Evolutionary conservation across 805 yeast species (phyloP).

Genomic region (Ogataea degrootiae): DNA sequence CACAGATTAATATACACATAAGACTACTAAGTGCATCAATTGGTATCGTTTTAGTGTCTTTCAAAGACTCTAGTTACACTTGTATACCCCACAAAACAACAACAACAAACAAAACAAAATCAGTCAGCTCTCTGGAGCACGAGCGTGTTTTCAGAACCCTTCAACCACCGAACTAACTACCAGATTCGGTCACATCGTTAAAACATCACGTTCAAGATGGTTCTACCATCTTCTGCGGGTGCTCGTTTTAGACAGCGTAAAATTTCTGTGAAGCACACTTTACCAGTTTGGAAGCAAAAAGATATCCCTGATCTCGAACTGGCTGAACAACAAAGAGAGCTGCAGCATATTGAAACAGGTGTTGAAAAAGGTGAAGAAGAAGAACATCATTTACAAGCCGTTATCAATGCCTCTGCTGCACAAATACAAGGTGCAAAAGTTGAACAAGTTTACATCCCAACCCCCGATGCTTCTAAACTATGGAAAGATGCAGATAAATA

Average conservation of each 20-base stretch:
- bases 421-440: slow-evolving; percentile 51
- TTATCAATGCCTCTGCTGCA: slow-evolving; percentile 73
- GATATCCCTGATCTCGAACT: slow-evolving; percentile 80
- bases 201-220: slow-evolving; percentile 19
- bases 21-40: no score
- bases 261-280: slow-evolving; percentile 84
- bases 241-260: slow-evolving; percentile 92
- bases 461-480: slow-evolving; percentile 85
- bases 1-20: no score
- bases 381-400: slow-evolving; percentile 92
- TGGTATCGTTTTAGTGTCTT: no score
- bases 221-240: slow-evolving; percentile 37
- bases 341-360: slow-evolving; percentile 91
- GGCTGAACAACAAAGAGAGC: slow-evolving; percentile 76
- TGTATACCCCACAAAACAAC: no score
- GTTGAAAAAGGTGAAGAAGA: slow-evolving; percentile 97
- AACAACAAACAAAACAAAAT: no score
- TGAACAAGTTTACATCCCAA: slow-evolving; percentile 77
- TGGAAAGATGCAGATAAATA: slow-evolving; percentile 77
- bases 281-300: slow-evolving; percentile 68
- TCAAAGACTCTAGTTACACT: no score
- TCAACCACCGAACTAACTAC: no score
- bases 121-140: no score
- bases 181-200: no score
- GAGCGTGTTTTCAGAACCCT: no score